Conservation (phyloP, 495 filamentous ascomycete genomes). For the Bacidia rubella region DNA sequence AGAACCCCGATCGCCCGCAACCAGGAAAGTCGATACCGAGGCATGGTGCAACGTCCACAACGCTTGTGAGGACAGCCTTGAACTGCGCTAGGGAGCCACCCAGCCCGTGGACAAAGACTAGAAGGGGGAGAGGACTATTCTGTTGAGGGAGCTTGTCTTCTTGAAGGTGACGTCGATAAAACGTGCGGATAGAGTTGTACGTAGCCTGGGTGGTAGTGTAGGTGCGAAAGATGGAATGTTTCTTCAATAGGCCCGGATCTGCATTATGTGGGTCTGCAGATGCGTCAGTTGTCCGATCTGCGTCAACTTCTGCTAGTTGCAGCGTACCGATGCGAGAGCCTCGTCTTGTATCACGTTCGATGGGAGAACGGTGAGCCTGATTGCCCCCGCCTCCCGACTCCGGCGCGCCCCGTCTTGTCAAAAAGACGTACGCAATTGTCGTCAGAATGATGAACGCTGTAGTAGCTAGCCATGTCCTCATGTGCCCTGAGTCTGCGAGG, state of each 20-base stretch:
- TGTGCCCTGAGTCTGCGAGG: too few relatives aligned
- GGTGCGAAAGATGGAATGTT: slow-evolving; percentile 55
- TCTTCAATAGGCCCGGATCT: slow-evolving; percentile 65
- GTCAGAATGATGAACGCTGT: not conserved
- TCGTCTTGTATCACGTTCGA: not conserved
- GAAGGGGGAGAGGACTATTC: slow-evolving; percentile 60
- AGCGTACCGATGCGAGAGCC: too few relatives aligned
- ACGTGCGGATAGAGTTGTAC: slow-evolving; percentile 69
- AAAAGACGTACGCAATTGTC: not conserved
- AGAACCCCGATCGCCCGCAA: slow-evolving; percentile 66
- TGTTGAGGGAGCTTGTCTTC: slow-evolving; percentile 58
- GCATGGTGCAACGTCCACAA: slow-evolving; percentile 76
- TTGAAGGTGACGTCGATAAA: slow-evolving; percentile 70
- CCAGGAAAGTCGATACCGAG: slow-evolving; percentile 84
- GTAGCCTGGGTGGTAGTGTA: slow-evolving; percentile 56
- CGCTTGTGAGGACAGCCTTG: slow-evolving; percentile 62
- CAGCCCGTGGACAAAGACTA: slow-evolving; percentile 86
- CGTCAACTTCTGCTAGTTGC: too few relatives aligned
- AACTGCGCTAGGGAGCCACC: slow-evolving; percentile 86
- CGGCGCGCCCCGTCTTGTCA: not conserved
- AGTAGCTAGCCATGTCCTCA: not conserved
- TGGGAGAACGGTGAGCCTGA: not conserved
- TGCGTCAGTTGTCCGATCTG: too few relatives aligned
- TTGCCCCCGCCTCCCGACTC: not conserved
- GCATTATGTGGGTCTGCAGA: slow-evolving; percentile 20